Conservation (phyloP, 371 early-diverging fungal species). For the Rhizopus sp. region DNA sequence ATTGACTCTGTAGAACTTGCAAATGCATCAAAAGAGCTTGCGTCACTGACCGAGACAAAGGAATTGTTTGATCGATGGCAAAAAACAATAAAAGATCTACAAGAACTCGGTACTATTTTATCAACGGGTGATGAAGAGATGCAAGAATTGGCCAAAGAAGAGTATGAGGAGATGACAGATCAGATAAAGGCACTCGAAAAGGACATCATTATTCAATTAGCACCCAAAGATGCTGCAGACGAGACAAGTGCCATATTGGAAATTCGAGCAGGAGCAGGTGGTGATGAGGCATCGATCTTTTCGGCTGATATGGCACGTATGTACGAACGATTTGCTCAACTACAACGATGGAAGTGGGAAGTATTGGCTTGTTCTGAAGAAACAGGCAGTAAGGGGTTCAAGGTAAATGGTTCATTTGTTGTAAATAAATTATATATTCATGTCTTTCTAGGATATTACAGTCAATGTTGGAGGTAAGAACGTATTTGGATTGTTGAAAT, state of each 20-base stretch:
- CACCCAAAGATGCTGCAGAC: slow-evolving; percentile 70
- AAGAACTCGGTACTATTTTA: slow-evolving; percentile 32
- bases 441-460: slow-evolving; percentile 50
- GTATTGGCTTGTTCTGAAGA: slow-evolving; percentile 57
- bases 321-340: slow-evolving; percentile 74
- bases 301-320: slow-evolving; percentile 72
- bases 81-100: slow-evolving; percentile 29
- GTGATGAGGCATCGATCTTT: slow-evolving; percentile 84
- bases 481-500: slow-evolving; percentile 77
- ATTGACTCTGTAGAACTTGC: slow-evolving; percentile 27
- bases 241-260: slow-evolving; percentile 78
- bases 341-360: slow-evolving; percentile 73
- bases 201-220: slow-evolving; percentile 48
- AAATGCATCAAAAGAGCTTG: slow-evolving; percentile 40
- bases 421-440: not conserved
- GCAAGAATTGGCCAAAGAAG: slow-evolving; percentile 60
- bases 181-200: slow-evolving; percentile 41
- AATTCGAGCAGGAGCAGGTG: slow-evolving; percentile 83
- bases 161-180: slow-evolving; percentile 41
- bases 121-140: slow-evolving; percentile 48
- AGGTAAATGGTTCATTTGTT: slow-evolving; percentile 36
- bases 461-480: slow-evolving; percentile 67
- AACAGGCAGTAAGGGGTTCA: slow-evolving; percentile 55
- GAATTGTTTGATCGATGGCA: slow-evolving; percentile 43
- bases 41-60: slow-evolving; percentile 29